Conservation (phyloP, 345 rosid species). For the Hypericum perforatum region DNA sequence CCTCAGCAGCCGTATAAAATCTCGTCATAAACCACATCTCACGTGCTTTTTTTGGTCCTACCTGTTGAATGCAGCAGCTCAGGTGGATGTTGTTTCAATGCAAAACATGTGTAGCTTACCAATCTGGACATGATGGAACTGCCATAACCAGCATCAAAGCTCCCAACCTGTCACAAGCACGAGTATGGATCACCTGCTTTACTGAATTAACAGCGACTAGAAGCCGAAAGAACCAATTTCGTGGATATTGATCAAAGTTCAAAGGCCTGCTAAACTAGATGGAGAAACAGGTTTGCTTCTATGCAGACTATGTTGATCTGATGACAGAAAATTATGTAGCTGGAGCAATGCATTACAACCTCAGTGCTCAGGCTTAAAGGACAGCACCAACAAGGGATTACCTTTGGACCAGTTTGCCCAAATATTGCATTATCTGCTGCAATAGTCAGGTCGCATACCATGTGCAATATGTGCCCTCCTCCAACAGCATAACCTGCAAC, state of each 20-base stretch:
- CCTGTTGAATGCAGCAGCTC: constrained; percentile 25
- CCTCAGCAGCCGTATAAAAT: constrained; percentile 80
- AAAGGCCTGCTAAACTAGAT: too few relatives aligned
- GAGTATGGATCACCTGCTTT: too few relatives aligned
- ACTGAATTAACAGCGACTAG: too few relatives aligned
- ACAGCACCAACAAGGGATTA: constrained; percentile 9
- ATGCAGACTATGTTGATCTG: too few relatives aligned
- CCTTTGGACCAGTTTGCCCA: constrained; percentile 99
- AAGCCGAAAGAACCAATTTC: too few relatives aligned
- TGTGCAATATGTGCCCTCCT: constrained; percentile 85
- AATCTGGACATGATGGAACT: constrained; percentile 93
- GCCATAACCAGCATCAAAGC: constrained; percentile 98
- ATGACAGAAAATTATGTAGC: too few relatives aligned
- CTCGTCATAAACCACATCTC: constrained; percentile 92
- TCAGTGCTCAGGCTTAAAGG: neutral
- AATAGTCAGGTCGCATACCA: constrained; percentile 94
- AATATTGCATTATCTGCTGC: constrained; percentile 86
- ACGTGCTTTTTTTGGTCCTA: constrained; percentile 90
- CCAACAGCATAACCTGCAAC: constrained; percentile 98
- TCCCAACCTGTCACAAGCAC: constrained; percentile 57
- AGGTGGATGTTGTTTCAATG: too few relatives aligned
- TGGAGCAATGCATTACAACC: too few relatives aligned
- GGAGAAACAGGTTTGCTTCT: too few relatives aligned
- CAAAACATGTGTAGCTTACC: constrained; percentile 31
- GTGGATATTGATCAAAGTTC: too few relatives aligned